Evolutionary conservation across 2,329 filamentous ascomycete genomes (phyloP), one percentile per base, ranked within the genome.

Genomic region (Botrytis sinoallii): DNA sequence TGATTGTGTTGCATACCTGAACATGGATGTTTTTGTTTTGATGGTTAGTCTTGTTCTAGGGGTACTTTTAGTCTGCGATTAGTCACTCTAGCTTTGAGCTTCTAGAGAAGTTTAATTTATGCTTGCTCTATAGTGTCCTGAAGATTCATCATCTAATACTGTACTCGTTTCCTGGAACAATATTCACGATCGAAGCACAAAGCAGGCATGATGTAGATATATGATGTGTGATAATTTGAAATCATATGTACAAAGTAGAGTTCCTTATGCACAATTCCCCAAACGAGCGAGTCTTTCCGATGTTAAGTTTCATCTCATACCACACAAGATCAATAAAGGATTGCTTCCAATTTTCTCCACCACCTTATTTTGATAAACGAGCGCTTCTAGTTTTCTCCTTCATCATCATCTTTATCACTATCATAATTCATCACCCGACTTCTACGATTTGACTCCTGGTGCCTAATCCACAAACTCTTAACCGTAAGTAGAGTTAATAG

Each of bases 401-500:
- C 25, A 38, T 18, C 22, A n/a, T 38, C 25, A 25, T 18, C 44
- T 3, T n/a, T 29, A 25, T 4, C 42, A 20, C 7, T 0, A 46
- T 20, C 44, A 44, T 44, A 20, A 48, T 14, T 14, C 6, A n/a
- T 16, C 6, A 48, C 12, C 22, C 22, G 5, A n/a, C 3, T 9
- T 32, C 6, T 38, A 12, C 1, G 1, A 52, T n/a, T 55, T n/a
- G 25, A 16, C 25, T n/a, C 10, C 4, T 22, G 4, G 20, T 22
- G 2, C 18, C 44, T 12, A 6, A n/a, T n/a, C 5, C 25, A 16
- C 25, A n/a, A 16, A n/a, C 3, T 16, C 25, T 63, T n/a, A 60
- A 72, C 70, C 75, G 74, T 77, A 81, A 57, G 80, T 81, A 38
- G 79, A 80, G 72, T 78, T 78, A 67, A 81, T 79, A 25, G 79